Conservation (phyloP, 2,329 filamentous ascomycete species). For the Phialophora tarda region DNA sequence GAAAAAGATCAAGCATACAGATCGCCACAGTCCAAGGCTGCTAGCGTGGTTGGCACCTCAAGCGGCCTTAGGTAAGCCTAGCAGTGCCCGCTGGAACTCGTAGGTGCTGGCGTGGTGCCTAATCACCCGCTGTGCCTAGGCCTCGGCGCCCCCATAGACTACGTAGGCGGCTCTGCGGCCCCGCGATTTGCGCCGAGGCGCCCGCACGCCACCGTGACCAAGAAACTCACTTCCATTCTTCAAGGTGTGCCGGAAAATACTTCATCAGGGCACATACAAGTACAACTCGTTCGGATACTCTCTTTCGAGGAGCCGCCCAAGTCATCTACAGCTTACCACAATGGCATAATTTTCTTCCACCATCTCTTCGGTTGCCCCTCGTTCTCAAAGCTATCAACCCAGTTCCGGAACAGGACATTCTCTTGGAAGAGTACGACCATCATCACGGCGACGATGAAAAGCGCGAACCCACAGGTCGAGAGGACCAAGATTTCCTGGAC, state of each 20-base stretch:
- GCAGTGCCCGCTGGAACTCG: not conserved
- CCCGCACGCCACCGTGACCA: no score
- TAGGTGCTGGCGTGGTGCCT: no score
- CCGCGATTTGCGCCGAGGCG: no score
- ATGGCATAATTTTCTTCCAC: slow-evolving; percentile 2
- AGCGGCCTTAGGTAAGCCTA: not conserved
- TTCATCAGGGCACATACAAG: no score
- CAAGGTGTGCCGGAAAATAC: no score
- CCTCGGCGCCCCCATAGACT: no score
- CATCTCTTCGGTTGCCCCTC: not conserved
- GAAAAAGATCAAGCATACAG: not conserved
- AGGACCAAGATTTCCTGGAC: not conserved
- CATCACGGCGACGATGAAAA: not conserved
- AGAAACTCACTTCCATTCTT: no score
- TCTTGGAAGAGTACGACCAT: not conserved
- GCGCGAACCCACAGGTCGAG: slow-evolving; percentile 2
- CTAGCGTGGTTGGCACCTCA: not conserved
- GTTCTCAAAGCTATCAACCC: not conserved
- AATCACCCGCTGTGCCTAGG: no score
- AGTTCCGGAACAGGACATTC: not conserved
- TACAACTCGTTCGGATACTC: no score
- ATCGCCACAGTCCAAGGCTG: not conserved
- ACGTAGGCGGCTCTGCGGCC: no score
- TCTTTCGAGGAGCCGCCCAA: no score
- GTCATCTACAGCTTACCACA: not conserved